Evolutionary conservation across 805 yeast species (phyloP).

Genomic region (Cephaloascus albidus): DNA sequence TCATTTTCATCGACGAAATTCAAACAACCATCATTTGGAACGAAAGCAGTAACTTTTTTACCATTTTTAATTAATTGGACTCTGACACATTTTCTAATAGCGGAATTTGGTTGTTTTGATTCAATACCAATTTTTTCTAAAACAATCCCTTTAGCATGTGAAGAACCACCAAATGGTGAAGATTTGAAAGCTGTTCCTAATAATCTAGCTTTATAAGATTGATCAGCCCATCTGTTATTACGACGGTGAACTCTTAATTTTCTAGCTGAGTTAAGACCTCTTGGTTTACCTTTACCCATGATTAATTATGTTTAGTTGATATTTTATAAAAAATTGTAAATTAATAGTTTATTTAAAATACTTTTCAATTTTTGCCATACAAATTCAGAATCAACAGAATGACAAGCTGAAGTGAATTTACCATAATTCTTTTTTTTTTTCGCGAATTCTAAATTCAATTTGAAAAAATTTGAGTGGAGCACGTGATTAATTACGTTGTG

Average conservation of each 20-base stretch:
- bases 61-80: constrained; percentile 99
- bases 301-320: constrained; percentile 24
- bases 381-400: too few relatives aligned
- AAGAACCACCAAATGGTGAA: constrained; percentile 99
- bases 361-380: too few relatives aligned
- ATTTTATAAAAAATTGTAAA: too few relatives aligned
- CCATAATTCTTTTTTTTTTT: too few relatives aligned
- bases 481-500: too few relatives aligned
- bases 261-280: constrained; percentile 99
- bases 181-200: constrained; percentile 99
- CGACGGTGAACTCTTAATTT: constrained; percentile 99
- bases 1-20: constrained; percentile 99
- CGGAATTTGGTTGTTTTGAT: constrained; percentile 99
- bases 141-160: constrained; percentile 99
- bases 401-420: too few relatives aligned
- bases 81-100: constrained; percentile 99
- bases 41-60: constrained; percentile 99
- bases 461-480: too few relatives aligned
- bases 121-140: constrained; percentile 99
- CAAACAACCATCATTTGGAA: constrained; percentile 99
- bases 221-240: constrained; percentile 99
- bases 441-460: too few relatives aligned
- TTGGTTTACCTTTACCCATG: constrained; percentile 99
- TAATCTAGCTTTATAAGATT: constrained; percentile 95
- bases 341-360: too few relatives aligned